These are phyloP conservation scores for Backusella mclennaniae DNA, from an alignment of 192 early-diverging fungal species.

Conservation along the genomic window DNA sequence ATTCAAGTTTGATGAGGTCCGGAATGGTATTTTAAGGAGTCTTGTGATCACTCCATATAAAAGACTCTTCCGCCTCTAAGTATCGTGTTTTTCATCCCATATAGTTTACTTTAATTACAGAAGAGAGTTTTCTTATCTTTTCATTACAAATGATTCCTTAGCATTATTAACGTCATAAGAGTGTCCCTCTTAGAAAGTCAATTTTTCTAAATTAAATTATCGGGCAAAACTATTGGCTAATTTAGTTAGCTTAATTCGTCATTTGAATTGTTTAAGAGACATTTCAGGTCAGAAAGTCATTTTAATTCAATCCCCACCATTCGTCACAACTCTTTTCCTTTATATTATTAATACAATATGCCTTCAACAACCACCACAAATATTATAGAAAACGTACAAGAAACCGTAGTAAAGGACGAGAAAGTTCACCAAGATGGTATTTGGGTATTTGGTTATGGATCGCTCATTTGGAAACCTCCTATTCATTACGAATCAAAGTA, in stretches of 20 bases:
- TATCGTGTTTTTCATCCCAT: too few relatives aligned
- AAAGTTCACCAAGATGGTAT: slow-evolving; percentile 24
- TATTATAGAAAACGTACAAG: background rate
- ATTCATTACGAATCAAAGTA: slow-evolving; percentile 51
- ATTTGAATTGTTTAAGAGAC: background rate
- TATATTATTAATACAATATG: background rate
- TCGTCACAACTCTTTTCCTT: background rate
- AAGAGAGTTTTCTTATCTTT: too few relatives aligned
- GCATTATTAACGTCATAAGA: too few relatives aligned
- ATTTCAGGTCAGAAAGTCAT: background rate
- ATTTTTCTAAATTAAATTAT: background rate
- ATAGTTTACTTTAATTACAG: too few relatives aligned
- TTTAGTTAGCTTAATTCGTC: background rate
- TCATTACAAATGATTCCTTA: too few relatives aligned
- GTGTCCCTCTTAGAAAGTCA: background rate
- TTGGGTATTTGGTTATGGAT: slow-evolving; percentile 63
- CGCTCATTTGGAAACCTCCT: slow-evolving; percentile 56
- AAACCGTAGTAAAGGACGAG: background rate
- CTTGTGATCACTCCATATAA: too few relatives aligned
- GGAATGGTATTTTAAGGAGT: too few relatives aligned
- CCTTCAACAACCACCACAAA: background rate
- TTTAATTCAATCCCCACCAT: background rate
- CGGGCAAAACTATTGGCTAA: background rate
- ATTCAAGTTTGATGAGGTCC: too few relatives aligned
- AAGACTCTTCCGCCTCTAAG: too few relatives aligned